These are phyloP conservation scores for Dittrichia graveolens DNA, from an alignment of 129 eudicot genomes.

Conservation along the genomic window DNA sequence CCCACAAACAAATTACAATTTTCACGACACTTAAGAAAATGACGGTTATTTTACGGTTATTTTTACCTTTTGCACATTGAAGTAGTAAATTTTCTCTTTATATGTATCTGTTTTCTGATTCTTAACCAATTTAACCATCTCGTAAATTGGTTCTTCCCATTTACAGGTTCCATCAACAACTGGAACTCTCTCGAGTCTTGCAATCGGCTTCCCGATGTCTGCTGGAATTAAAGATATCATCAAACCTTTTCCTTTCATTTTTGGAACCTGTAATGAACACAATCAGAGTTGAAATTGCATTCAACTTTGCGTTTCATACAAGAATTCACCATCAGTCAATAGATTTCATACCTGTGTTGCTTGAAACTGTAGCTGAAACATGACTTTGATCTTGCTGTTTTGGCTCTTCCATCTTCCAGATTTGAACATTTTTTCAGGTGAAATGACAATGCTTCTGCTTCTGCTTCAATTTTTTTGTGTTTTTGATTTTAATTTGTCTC, in stretches of 20 bases:
- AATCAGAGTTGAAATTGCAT: background rate
- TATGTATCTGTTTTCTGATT: conserved; percentile 63
- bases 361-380: conserved; percentile 83
- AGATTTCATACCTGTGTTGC: conserved; percentile 74
- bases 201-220: conserved; percentile 83
- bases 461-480: background rate
- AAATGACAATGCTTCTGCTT: conserved; percentile 8
- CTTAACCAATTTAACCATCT: conserved; percentile 63
- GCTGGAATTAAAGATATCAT: conserved; percentile 84
- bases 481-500: background rate
- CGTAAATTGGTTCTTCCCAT: conserved; percentile 86
- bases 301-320: background rate
- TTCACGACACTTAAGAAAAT: background rate
- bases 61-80: conserved; percentile 75
- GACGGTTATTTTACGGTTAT: background rate
- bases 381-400: conserved; percentile 83
- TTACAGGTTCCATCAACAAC: conserved; percentile 73
- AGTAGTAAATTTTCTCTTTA: conserved; percentile 68
- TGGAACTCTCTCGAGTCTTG: conserved; percentile 57
- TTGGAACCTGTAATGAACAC: conserved; percentile 68
- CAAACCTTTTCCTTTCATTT: conserved; percentile 63
- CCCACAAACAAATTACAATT: background rate
- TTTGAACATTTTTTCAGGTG: conserved; percentile 71
- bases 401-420: conserved; percentile 68
- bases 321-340: background rate